Evolutionary conservation across 371 early-diverging fungal species (phyloP).

Genomic region (Mortierella polycephala): DNA sequence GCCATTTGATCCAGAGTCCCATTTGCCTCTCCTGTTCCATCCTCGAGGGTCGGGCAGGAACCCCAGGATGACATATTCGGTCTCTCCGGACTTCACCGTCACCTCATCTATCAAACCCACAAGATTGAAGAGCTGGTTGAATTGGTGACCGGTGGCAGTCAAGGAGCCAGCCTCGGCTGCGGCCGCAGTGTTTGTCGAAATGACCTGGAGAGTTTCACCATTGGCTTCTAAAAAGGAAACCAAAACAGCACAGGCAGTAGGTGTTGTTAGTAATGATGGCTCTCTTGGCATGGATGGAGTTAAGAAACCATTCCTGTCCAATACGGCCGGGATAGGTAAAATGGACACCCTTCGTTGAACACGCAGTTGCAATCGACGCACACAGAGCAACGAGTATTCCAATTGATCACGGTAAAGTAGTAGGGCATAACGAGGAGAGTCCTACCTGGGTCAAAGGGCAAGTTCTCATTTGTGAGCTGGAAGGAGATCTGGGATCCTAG

Average conservation of each 20-base stretch:
- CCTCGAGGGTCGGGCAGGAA: slow-evolving; percentile 73
- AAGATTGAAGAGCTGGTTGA: slow-evolving; percentile 90
- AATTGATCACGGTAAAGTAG: background rate
- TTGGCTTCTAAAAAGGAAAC: slow-evolving; percentile 8
- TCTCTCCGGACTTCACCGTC: slow-evolving; percentile 69
- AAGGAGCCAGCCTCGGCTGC: slow-evolving; percentile 59
- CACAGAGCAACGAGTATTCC: too few relatives aligned
- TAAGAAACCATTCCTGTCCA: slow-evolving; percentile 1
- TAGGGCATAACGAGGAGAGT: background rate
- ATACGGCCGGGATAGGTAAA: background rate
- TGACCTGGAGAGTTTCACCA: slow-evolving; percentile 11
- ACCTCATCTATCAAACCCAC: slow-evolving; percentile 87
- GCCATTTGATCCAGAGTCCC: slow-evolving; percentile 20
- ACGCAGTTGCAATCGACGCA: too few relatives aligned
- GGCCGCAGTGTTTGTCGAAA: slow-evolving; percentile 59
- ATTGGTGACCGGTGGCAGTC: slow-evolving; percentile 68
- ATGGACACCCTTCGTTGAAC: too few relatives aligned
- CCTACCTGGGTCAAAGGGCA: slow-evolving; percentile 59
- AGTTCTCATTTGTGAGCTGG: slow-evolving; percentile 90
- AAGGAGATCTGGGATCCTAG: slow-evolving; percentile 86
- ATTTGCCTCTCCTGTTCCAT: slow-evolving; percentile 34
- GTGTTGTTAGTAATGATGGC: background rate
- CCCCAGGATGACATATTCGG: slow-evolving; percentile 74
- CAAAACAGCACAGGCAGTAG: background rate
- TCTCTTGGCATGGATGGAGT: background rate